Evolutionary conservation across 805 yeast species (phyloP).

Genomic region (Wickerhamiella occidentalis): DNA sequence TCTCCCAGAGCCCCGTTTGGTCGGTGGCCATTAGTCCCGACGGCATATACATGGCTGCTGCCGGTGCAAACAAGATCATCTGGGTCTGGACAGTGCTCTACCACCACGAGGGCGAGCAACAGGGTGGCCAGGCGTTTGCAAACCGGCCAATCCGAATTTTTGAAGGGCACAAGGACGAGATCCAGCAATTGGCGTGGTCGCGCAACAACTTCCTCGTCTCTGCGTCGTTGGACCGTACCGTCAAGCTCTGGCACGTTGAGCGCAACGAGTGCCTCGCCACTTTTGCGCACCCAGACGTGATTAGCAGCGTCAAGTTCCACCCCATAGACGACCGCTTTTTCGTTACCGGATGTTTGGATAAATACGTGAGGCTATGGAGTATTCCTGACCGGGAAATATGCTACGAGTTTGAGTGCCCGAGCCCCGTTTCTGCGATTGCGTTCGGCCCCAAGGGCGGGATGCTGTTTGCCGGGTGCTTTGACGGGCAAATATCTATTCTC

Average conservation of each 20-base stretch:
- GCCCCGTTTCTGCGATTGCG: conserved; percentile 60
- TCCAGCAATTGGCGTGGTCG: conserved; percentile 78
- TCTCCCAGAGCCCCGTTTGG: conserved; percentile 7
- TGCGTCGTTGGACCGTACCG: conserved; percentile 78
- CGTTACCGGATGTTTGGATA: conserved; percentile 69
- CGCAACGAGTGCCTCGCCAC: conserved; percentile 48
- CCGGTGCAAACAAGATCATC: conserved; percentile 8
- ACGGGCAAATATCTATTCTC: conserved; percentile 51
- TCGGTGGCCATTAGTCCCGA: conserved; percentile 11
- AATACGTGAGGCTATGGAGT: conserved; percentile 68
- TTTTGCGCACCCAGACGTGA: conserved; percentile 68
- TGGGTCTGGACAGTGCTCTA: conserved; percentile 13
- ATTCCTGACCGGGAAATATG: conserved; percentile 59
- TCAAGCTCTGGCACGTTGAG: conserved; percentile 73
- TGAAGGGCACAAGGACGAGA: conserved; percentile 55
- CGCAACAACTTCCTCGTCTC: conserved; percentile 68
- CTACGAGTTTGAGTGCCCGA: conserved; percentile 47
- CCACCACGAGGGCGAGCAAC: background rate
- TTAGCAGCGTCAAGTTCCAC: conserved; percentile 67
- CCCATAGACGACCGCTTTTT: conserved; percentile 82
- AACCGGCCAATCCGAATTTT: conserved; percentile 49
- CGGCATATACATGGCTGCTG: conserved; percentile 14
- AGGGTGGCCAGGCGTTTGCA: conserved; percentile 44
- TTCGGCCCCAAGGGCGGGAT: conserved; percentile 54
- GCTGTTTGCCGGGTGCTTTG: conserved; percentile 63